phyloP scores from a whole-genome alignment of 305 asterid species.

The Ajuga reptans region DNA sequence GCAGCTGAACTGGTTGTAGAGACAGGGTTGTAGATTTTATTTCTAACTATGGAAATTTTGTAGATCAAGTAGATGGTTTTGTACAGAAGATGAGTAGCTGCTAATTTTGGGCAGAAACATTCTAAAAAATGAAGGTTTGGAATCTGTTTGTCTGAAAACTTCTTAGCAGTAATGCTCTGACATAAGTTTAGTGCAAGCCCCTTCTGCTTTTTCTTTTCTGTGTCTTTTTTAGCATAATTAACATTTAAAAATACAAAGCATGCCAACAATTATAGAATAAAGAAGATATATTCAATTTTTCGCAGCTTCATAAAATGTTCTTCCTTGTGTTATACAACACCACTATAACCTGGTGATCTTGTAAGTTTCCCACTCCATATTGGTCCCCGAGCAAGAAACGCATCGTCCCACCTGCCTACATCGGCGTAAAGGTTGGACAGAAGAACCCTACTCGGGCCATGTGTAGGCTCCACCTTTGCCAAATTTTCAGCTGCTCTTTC shows the following conservation, averaged over 20 bases:
- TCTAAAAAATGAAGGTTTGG: constrained; percentile 5
- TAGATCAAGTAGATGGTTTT: constrained; percentile 28
- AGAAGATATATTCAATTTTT: too few relatives aligned
- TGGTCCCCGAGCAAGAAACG: constrained; percentile 39
- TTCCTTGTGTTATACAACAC: constrained; percentile 32
- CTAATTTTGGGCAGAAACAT: constrained; percentile 15
- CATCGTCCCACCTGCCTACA: constrained; percentile 74
- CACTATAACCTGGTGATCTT: constrained; percentile 76
- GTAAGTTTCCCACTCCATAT: constrained; percentile 29
- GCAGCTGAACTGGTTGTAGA: constrained; percentile 71
- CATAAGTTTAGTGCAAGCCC: too few relatives aligned
- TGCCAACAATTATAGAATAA: too few relatives aligned
- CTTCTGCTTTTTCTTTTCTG: too few relatives aligned
- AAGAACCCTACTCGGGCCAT: constrained; percentile 82
- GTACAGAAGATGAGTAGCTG: constrained; percentile 25
- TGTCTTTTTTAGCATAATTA: too few relatives aligned
- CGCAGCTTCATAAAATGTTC: not conserved
- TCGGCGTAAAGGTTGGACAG: constrained; percentile 71
- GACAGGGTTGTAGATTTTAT: constrained; percentile 24
- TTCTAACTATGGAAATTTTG: constrained; percentile 31
- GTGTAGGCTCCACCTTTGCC: constrained; percentile 68
- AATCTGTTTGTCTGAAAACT: not conserved
- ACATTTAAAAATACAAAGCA: too few relatives aligned
- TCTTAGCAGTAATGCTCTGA: not conserved
- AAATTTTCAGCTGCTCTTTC: constrained; percentile 62